Base-by-base conservation (phyloP, 2,329 filamentous ascomycete species). In the Botrytis squamosa region DNA sequence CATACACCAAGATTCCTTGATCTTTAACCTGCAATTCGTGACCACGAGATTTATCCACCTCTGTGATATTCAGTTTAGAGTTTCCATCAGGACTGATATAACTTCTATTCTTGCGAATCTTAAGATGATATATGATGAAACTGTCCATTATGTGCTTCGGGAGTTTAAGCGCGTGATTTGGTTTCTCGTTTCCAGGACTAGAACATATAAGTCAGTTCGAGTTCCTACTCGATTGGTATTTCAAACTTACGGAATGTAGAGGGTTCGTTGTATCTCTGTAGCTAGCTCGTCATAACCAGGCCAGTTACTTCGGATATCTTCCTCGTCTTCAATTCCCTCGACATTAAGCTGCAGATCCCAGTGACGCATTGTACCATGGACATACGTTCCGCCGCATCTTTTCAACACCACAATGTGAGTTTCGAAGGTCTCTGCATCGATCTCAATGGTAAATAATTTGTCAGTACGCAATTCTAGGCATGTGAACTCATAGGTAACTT, bases 341-440 rank as follows among this genome's bases (percentile, higher is more conserved):
- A 76, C 78, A 44, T 59, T 57, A 25, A 81, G 73, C 29, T 74
- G 73, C n/a, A 78, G 77, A 72, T 82, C 81, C 80, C 80, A 81
- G 16, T 77, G 74, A 65, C 80, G 74, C 74, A 75, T 77, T 12
- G 76, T 77, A 42, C 81, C 79, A 74, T 82, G 80, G 10, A 80
- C 70, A 71, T 77, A 77, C 10, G 81, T 73, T 18, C 57, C 65
- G 4, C 79, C 80, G 33, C 79, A 74, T 0, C 74, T 65, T 18
- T 62, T 73, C 22, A 52, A 60, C 16, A 68, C 73, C 62, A 76
- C 76, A 29, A 79, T 71, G 20, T 72, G 64, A 2, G 74, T 67
- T 5, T 52, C 52, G 60, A 80, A 80, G 4, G 69, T 80, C 68
- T 81, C 80, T 2, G 73, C 79, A 74, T 81, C 75, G 40, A 81